Evolutionary conservation across 495 filamentous ascomycete genomes (phyloP).

Genomic region (Pyronema omphalodes): DNA sequence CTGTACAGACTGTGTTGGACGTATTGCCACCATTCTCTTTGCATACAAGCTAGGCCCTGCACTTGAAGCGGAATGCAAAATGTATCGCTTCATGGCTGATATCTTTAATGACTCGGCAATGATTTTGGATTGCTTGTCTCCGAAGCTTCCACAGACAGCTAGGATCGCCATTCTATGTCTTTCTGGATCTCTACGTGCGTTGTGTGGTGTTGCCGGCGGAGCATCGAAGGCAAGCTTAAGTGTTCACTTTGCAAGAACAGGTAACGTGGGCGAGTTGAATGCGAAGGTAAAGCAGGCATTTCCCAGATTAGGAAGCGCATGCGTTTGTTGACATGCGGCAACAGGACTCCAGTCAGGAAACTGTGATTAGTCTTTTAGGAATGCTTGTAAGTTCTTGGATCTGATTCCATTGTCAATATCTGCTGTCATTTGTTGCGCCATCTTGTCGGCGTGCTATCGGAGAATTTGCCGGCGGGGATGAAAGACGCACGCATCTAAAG

Average conservation of each 20-base stretch:
- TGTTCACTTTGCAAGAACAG: slow-evolving; percentile 73
- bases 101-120: slow-evolving; percentile 85
- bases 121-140: slow-evolving; percentile 73
- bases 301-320: neutral
- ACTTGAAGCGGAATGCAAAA: slow-evolving; percentile 90
- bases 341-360: slow-evolving; percentile 90
- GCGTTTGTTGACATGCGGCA: slow-evolving; percentile 27
- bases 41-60: slow-evolving; percentile 67
- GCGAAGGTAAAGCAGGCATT: slow-evolving; percentile 30
- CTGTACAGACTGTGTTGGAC: slow-evolving; percentile 35
- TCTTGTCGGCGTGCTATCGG: neutral
- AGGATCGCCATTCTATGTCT: slow-evolving; percentile 54
- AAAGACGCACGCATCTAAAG: neutral
- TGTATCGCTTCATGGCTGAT: slow-evolving; percentile 76
- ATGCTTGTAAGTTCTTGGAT: slow-evolving; percentile 46
- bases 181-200: slow-evolving; percentile 56
- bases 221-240: slow-evolving; percentile 80
- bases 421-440: neutral
- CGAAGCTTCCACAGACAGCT: slow-evolving; percentile 47
- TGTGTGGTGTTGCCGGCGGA: slow-evolving; percentile 79
- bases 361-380: slow-evolving; percentile 72
- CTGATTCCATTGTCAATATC: neutral
- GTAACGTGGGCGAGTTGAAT: slow-evolving; percentile 88
- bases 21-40: slow-evolving; percentile 80
- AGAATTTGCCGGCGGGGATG: neutral